Conservation (phyloP, 2,329 filamentous ascomycete genomes). For the Thielaviopsis populi region DNA sequence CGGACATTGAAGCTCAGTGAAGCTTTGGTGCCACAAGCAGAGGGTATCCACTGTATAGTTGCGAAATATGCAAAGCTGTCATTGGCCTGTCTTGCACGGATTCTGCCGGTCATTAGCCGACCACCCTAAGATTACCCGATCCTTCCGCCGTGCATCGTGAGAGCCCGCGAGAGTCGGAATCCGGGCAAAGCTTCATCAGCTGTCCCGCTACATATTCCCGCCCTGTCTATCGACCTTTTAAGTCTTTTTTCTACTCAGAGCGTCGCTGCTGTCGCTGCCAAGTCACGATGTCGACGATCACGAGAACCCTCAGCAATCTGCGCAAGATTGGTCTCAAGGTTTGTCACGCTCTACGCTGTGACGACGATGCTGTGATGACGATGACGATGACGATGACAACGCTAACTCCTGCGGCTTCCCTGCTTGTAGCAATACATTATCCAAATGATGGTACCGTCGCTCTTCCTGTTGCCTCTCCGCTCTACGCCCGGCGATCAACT, state of each 20-base stretch:
- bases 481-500: background rate
- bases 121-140: background rate
- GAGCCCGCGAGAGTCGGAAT: background rate
- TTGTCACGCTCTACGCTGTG: constrained; percentile 19
- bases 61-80: background rate
- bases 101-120: background rate
- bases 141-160: background rate
- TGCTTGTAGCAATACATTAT: constrained; percentile 61
- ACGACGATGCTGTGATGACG: background rate
- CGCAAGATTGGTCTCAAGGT: constrained; percentile 83
- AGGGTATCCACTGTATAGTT: background rate
- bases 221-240: background rate
- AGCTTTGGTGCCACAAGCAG: background rate
- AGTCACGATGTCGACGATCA: constrained; percentile 70
- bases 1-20: background rate
- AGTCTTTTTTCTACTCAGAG: background rate
- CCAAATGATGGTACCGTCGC: constrained; percentile 66
- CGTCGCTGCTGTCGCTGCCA: background rate
- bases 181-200: background rate
- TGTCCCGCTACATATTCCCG: background rate
- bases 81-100: background rate
- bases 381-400: background rate
- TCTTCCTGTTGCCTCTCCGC: background rate
- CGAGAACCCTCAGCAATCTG: constrained; percentile 74
- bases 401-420: constrained; percentile 4